These are phyloP conservation scores for Phytophthora capsici DNA, from an alignment of 352 stramenopile genomes.

Conservation along the genomic window DNA sequence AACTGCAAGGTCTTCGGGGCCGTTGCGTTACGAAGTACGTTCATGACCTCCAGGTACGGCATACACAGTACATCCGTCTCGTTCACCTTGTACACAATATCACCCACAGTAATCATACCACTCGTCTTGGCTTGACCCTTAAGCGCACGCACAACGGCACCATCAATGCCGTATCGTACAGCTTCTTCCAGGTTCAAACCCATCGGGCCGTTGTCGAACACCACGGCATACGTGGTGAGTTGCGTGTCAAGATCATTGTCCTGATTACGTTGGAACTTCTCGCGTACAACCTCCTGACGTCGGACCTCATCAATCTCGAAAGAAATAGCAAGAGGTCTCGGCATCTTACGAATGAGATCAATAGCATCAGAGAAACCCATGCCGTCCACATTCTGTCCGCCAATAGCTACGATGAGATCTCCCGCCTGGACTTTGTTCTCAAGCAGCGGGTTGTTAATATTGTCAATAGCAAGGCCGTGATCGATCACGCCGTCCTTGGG, in stretches of 20 bases:
- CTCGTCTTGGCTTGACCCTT: constrained; percentile 87
- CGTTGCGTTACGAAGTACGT: constrained; percentile 68
- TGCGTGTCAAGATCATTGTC: constrained; percentile 75
- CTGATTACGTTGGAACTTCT: constrained; percentile 63
- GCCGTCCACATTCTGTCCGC: constrained; percentile 71
- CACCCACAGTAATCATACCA: constrained; percentile 81
- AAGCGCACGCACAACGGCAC: constrained; percentile 77
- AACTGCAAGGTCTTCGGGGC: constrained; percentile 85
- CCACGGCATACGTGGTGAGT: constrained; percentile 84
- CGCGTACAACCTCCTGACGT: constrained; percentile 58
- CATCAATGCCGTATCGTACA: constrained; percentile 82
- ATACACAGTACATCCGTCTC: constrained; percentile 85
- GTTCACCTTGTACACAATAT: constrained; percentile 91
- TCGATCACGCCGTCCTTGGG: constrained; percentile 83
- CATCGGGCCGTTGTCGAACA: constrained; percentile 88
- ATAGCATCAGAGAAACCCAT: constrained; percentile 87
- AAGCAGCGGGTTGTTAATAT: constrained; percentile 87
- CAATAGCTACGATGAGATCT: constrained; percentile 87
- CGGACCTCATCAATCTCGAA: constrained; percentile 81
- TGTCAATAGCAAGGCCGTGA: constrained; percentile 86
- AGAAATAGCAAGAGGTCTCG: constrained; percentile 77
- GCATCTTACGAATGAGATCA: constrained; percentile 86
- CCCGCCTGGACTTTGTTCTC: constrained; percentile 84
- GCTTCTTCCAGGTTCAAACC: constrained; percentile 87
- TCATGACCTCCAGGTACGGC: constrained; percentile 88